These are phyloP conservation scores for Poa pratensis DNA, from an alignment of 176 grass and related monocot genomes.

Conservation along the genomic window DNA sequence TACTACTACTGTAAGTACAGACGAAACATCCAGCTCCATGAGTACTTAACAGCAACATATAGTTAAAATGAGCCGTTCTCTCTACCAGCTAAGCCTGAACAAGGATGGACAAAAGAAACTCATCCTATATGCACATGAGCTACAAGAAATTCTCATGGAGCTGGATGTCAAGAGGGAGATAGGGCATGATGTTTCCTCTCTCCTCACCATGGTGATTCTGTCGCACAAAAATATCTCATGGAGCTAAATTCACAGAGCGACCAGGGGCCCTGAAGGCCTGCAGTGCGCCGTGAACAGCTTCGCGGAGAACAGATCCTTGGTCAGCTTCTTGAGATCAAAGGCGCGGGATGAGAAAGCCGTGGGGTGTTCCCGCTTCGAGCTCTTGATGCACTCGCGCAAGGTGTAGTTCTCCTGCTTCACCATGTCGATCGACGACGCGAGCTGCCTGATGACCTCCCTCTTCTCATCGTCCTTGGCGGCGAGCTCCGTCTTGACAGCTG, in stretches of 20 bases:
- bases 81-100: constrained; percentile 27
- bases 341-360: constrained; percentile 12
- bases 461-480: constrained; percentile 86
- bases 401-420: constrained; percentile 66
- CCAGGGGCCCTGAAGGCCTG: constrained; percentile 51
- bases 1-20: constrained; percentile 4
- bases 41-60: constrained; percentile 17
- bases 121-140: constrained; percentile 45
- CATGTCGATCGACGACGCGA: constrained; percentile 63
- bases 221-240: too few species aligned
- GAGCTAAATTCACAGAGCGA: constrained; percentile 65
- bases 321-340: constrained; percentile 67
- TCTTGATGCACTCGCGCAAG: constrained; percentile 55
- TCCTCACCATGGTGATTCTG: not conserved
- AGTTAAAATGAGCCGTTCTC: constrained; percentile 14
- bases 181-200: not conserved
- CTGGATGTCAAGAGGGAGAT: not conserved
- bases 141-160: constrained; percentile 42
- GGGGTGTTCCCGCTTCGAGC: constrained; percentile 33
- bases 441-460: constrained; percentile 94
- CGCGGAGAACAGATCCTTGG: constrained; percentile 58
- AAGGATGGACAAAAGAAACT: not conserved
- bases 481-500: constrained; percentile 46
- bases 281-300: constrained; percentile 62
- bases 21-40: too few species aligned